A percentile compares a stretch with the other conserved stretches of the same genome.
These are phyloP conservation scores for Petrea volubilis DNA, from an alignment of 257 asterid species.

Conservation along the genomic window DNA sequence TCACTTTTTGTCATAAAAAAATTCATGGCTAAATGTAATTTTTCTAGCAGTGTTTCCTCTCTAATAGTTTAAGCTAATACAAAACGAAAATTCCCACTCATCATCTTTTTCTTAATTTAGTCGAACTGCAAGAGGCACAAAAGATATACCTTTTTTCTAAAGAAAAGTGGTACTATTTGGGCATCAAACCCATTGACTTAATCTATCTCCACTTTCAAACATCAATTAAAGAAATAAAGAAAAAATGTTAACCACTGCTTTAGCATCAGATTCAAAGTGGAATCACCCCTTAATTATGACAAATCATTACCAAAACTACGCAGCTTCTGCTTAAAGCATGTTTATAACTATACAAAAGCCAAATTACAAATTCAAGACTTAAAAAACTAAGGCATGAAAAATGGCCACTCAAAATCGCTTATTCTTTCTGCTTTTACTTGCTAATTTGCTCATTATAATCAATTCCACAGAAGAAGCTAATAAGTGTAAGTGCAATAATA, in stretches of 20 bases:
- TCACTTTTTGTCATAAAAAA: too few species aligned
- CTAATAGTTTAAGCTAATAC: too few species aligned
- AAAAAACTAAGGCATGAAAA: not conserved
- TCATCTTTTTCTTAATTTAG: too few species aligned
- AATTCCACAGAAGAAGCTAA: constrained; percentile 18
- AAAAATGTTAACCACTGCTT: constrained; percentile 1
- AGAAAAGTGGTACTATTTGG: not conserved
- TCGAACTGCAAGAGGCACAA: too few species aligned
- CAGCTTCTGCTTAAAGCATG: not conserved
- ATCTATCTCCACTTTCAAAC: too few species aligned
- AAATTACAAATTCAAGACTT: not conserved
- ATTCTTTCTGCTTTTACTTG: not conserved
- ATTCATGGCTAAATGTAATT: too few species aligned
- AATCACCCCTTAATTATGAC: not conserved
- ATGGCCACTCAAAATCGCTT: constrained; percentile 22
- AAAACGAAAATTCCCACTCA: too few species aligned
- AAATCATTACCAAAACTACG: not conserved
- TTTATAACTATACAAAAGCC: not conserved
- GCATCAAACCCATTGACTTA: not conserved
- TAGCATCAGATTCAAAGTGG: constrained; percentile 28
- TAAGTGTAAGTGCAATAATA: constrained; percentile 26
- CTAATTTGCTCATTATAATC: not conserved
- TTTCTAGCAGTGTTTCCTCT: too few species aligned
- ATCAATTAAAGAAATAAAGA: not conserved
- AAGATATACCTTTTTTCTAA: too few species aligned